A percentile compares a stretch with the other conserved stretches of the same genome.
Conservation (phyloP, 2,329 filamentous ascomycete genomes). For the Apiospora hydei region DNA sequence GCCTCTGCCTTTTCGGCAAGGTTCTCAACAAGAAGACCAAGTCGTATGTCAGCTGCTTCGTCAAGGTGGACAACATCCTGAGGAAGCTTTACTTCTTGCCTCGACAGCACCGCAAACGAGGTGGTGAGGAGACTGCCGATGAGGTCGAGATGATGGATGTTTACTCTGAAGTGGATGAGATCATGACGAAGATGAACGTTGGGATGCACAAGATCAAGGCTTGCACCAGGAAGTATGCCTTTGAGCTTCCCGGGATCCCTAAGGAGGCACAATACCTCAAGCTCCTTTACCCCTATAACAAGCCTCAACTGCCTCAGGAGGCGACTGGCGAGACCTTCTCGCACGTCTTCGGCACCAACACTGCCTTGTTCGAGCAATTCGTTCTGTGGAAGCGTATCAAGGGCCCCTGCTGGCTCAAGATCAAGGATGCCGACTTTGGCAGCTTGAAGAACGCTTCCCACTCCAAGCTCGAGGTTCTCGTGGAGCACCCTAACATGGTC, state of each 20-base stretch:
- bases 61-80: slow-evolving; percentile 94
- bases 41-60: slow-evolving; percentile 86
- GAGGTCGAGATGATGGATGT: slow-evolving; percentile 88
- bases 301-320: slow-evolving; percentile 74
- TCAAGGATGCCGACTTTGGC: slow-evolving; percentile 83
- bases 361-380: slow-evolving; percentile 95
- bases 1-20: slow-evolving; percentile 93
- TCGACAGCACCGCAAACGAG: slow-evolving; percentile 64
- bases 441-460: slow-evolving; percentile 91
- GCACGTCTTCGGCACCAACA: slow-evolving; percentile 92
- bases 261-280: slow-evolving; percentile 93
- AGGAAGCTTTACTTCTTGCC: slow-evolving; percentile 94
- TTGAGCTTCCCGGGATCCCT: slow-evolving; percentile 86
- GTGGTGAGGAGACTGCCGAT: slow-evolving; percentile 75
- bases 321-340: slow-evolving; percentile 88
- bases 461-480: slow-evolving; percentile 92
- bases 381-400: slow-evolving; percentile 99
- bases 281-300: slow-evolving; percentile 93
- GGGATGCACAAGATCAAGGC: slow-evolving; percentile 93
- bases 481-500: slow-evolving; percentile 79
- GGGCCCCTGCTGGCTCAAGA: slow-evolving; percentile 97
- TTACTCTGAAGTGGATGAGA: slow-evolving; percentile 83
- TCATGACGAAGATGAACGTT: slow-evolving; percentile 89
- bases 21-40: slow-evolving; percentile 87
- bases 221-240: slow-evolving; percentile 91